Evolutionary conservation across 495 filamentous ascomycete genomes (phyloP).

Genomic region (Echria macrotheca): DNA sequence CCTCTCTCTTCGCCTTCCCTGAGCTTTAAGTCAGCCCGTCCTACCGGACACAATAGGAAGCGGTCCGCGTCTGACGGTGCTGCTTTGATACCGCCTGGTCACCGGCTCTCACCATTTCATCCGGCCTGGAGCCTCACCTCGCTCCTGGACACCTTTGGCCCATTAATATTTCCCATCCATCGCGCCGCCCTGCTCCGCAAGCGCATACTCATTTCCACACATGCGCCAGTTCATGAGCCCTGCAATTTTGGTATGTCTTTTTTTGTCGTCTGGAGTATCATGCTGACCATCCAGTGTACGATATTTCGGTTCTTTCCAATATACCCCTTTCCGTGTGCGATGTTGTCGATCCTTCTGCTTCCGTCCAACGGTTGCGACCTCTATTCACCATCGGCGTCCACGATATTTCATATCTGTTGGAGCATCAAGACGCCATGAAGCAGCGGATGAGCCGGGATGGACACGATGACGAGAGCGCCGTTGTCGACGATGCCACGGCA

Average conservation of each 20-base stretch:
- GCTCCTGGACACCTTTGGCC: slow-evolving; percentile 79
- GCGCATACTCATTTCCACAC: slow-evolving; percentile 75
- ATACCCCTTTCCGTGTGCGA: slow-evolving; percentile 60
- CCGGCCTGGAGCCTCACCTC: slow-evolving; percentile 75
- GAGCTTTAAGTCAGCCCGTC: slow-evolving; percentile 26
- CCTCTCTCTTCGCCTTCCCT: slow-evolving; percentile 48
- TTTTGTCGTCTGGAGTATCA: not conserved
- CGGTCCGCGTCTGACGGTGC: slow-evolving; percentile 57
- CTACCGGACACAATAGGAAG: slow-evolving; percentile 43
- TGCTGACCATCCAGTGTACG: slow-evolving; percentile 63
- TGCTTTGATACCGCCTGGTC: slow-evolving; percentile 59
- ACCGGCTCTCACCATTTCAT: slow-evolving; percentile 70
- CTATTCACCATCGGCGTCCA: slow-evolving; percentile 89
- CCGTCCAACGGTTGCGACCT: slow-evolving; percentile 65
- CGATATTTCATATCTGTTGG: slow-evolving; percentile 75
- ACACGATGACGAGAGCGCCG: slow-evolving; percentile 15
- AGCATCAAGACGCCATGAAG: slow-evolving; percentile 40
- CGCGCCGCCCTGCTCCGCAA: slow-evolving; percentile 84
- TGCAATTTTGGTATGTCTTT: slow-evolving; percentile 88
- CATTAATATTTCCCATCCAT: slow-evolving; percentile 83
- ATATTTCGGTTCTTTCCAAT: slow-evolving; percentile 83
- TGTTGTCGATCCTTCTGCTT: slow-evolving; percentile 55
- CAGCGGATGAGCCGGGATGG: slow-evolving; percentile 18
- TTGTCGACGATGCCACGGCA: slow-evolving; percentile 45
- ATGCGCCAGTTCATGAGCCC: slow-evolving; percentile 74